These are phyloP conservation scores for Isatis tinctoria DNA, from an alignment of 345 rosid species.

Conservation along the genomic window DNA sequence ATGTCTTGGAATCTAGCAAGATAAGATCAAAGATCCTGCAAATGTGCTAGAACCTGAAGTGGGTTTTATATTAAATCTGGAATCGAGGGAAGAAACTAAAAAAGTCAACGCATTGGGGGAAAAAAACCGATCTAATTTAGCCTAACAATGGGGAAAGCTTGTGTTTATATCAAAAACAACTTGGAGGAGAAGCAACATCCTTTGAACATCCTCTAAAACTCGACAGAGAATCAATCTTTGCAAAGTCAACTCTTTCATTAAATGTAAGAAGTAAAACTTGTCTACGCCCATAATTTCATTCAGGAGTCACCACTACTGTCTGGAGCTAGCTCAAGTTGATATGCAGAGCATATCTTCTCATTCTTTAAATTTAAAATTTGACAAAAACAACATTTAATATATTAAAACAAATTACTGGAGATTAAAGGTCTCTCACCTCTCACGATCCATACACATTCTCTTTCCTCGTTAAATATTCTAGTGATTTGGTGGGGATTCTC, in stretches of 20 bases:
- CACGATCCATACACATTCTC: neutral
- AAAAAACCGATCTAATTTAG: neutral
- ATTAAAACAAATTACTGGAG: too few relatives aligned
- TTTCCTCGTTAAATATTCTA: too few relatives aligned
- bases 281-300: neutral
- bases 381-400: too few relatives aligned
- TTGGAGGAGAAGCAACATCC: constrained; percentile 3
- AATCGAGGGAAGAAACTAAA: neutral
- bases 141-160: neutral
- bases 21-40: neutral
- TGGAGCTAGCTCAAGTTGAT: neutral
- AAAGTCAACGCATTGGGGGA: constrained; percentile 4
- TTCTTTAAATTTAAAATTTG: too few relatives aligned
- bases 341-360: too few relatives aligned
- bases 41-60: neutral
- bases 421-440: neutral
- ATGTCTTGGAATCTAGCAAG: neutral
- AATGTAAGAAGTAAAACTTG: neutral
- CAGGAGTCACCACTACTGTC: neutral
- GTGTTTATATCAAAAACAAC: neutral
- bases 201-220: neutral
- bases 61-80: neutral
- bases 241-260: neutral
- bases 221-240: neutral
- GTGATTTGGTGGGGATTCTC: too few relatives aligned